phyloP scores from a whole-genome alignment of 805 yeast genomes.

The Pichia pseudocactophila region DNA sequence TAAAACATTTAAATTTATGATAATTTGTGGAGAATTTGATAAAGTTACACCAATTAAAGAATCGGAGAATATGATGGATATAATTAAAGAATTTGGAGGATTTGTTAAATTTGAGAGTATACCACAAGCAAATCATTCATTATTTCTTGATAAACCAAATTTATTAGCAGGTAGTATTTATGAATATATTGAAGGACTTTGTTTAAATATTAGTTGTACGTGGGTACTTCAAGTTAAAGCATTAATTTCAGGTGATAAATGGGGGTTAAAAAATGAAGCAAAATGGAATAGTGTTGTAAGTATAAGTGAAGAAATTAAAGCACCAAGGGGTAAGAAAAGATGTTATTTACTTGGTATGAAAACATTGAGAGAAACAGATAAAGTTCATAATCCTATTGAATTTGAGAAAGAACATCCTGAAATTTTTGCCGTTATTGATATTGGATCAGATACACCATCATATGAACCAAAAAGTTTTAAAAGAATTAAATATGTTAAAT shows the following conservation, averaged over 20 bases:
- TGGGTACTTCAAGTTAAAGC: slow-evolving; percentile 66
- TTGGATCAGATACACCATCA: slow-evolving; percentile 62
- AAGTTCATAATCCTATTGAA: slow-evolving; percentile 45
- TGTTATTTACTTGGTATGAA: slow-evolving; percentile 63
- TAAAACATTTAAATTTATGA: slow-evolving; percentile 34
- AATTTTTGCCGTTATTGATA: slow-evolving; percentile 55
- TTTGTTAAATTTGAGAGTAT: slow-evolving; percentile 31
- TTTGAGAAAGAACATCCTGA: slow-evolving; percentile 45
- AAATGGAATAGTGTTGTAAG: slow-evolving; percentile 57
- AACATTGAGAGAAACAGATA: slow-evolving; percentile 59
- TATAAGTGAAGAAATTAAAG: slow-evolving; percentile 15
- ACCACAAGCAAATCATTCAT: slow-evolving; percentile 53
- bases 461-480: slow-evolving; percentile 52
- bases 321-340: slow-evolving; percentile 19
- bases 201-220: slow-evolving; percentile 49
- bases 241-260: slow-evolving; percentile 56
- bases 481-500: slow-evolving; percentile 53
- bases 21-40: slow-evolving; percentile 55
- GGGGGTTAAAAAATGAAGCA: slow-evolving; percentile 70
- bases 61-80: not conserved
- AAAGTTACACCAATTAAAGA: slow-evolving; percentile 36
- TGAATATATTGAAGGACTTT: slow-evolving; percentile 42
- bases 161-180: slow-evolving; percentile 51
- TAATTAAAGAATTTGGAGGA: slow-evolving; percentile 19
- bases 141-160: slow-evolving; percentile 57